phyloP scores from a whole-genome alignment of 495 filamentous ascomycete species.

The Trichoderma parareesei region DNA sequence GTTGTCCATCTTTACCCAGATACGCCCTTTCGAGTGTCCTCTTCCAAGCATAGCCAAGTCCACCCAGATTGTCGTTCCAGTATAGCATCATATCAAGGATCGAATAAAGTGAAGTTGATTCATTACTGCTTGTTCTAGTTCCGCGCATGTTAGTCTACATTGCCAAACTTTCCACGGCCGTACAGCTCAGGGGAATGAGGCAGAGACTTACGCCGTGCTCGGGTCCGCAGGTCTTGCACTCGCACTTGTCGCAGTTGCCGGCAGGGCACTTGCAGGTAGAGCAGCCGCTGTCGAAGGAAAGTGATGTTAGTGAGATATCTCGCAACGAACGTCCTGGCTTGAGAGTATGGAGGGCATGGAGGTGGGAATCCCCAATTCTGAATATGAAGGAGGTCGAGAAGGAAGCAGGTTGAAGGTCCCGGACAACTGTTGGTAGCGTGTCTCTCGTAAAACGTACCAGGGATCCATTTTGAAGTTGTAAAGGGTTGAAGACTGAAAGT shows the following conservation, averaged over 20 bases:
- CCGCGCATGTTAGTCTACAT: too few relatives aligned
- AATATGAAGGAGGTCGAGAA: too few relatives aligned
- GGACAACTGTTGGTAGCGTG: neutral
- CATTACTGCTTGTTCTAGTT: neutral
- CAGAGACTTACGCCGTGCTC: neutral
- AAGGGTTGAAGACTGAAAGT: neutral
- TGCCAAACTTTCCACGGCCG: too few relatives aligned
- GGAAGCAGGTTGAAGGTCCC: too few relatives aligned
- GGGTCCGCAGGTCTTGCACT: too few relatives aligned
- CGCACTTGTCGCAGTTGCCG: too few relatives aligned
- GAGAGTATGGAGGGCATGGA: too few relatives aligned
- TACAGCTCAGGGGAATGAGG: too few relatives aligned
- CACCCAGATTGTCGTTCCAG: neutral
- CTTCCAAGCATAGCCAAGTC: neutral
- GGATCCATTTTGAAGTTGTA: conserved; percentile 5
- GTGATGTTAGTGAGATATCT: neutral
- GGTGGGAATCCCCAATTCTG: too few relatives aligned
- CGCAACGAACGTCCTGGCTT: neutral
- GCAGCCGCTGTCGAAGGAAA: neutral
- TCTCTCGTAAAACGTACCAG: neutral
- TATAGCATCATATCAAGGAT: neutral
- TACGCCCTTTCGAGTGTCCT: neutral
- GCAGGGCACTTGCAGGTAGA: neutral
- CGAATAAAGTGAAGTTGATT: neutral
- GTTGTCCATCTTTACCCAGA: neutral